These are phyloP conservation scores for Tuber brumale DNA, from an alignment of 495 filamentous ascomycete species.

Conservation along the genomic window DNA sequence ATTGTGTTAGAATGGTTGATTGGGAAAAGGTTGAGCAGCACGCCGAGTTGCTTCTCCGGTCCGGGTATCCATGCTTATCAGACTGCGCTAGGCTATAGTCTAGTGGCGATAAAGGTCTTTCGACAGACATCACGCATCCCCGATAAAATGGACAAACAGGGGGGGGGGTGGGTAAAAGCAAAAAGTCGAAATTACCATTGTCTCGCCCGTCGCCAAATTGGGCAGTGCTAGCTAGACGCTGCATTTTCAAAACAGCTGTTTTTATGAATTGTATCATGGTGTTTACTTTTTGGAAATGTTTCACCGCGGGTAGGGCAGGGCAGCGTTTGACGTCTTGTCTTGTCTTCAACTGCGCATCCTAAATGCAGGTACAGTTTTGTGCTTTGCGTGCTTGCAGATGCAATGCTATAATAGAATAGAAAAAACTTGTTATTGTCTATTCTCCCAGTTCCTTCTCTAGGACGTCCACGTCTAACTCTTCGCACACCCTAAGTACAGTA, in stretches of 20 bases:
- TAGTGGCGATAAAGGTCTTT: neutral
- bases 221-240: neutral
- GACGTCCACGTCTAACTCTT: slow-evolving; percentile 71
- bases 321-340: neutral
- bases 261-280: neutral
- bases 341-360: neutral
- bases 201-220: neutral
- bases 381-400: neutral
- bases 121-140: neutral
- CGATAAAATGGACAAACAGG: neutral
- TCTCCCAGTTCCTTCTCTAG: slow-evolving; percentile 45
- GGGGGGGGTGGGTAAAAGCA: neutral
- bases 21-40: neutral
- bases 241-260: neutral
- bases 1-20: neutral
- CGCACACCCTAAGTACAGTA: slow-evolving; percentile 76
- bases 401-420: neutral
- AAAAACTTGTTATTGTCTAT: slow-evolving; percentile 5
- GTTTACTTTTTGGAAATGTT: slow-evolving; percentile 1
- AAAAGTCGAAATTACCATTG: neutral
- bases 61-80: neutral
- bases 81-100: neutral
- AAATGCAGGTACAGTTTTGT: neutral
- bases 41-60: neutral
- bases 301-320: neutral